Evolutionary conservation across 1,284 basidiomycete species (phyloP), one percentile per base, ranked within the genome.

Genomic region (Cryptococcus floricola): DNA sequence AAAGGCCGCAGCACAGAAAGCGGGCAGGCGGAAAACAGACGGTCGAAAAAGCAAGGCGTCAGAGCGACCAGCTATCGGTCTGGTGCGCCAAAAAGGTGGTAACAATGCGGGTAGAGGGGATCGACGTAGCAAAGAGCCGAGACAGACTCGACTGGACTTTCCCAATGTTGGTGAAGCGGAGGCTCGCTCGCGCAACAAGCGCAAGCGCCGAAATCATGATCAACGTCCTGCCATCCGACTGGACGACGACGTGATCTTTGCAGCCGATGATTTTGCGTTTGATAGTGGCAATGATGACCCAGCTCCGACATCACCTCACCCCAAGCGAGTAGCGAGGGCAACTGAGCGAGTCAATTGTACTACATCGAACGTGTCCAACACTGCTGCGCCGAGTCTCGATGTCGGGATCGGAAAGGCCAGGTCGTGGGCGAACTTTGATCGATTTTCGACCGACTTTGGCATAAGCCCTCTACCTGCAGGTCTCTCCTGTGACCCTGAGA

Each of bases 391-490:
- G 16, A 50, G 60, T 8, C 51, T 73, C 2, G 71, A 75, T 57
- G 60, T 59, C 10, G 68, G 67, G 0, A 60, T 76, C 1, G 74
- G 73, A 16, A 70, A 68, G 50, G 72, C 71, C n/a, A 56, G 69
- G 44, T 75, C 74, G 10, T 77, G 76, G 76, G 71, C 69, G 5
- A 71, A 75, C 48, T 67, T 76, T 45, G 73, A 75, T 25, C 62
- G 65, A 16, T 74, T 75, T 50, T 69, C 74, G 2, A 58, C 74
- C 47, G 74, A 76, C 54, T 77, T 77, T 52, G 71, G 68, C 16
- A 72, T 77, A 31, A 61, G 62, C 4, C 76, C 76, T 8, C 60
- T 77, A 1, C 76, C 75, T 6, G 69, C 68, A 27, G 76, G 72
- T 1, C 60, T 76, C 6, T 67, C 59, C 31, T 73, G 71, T 50